Base-by-base conservation (phyloP, 2,329 filamentous ascomycete species). In the Grosmannia clavigera region DNA sequence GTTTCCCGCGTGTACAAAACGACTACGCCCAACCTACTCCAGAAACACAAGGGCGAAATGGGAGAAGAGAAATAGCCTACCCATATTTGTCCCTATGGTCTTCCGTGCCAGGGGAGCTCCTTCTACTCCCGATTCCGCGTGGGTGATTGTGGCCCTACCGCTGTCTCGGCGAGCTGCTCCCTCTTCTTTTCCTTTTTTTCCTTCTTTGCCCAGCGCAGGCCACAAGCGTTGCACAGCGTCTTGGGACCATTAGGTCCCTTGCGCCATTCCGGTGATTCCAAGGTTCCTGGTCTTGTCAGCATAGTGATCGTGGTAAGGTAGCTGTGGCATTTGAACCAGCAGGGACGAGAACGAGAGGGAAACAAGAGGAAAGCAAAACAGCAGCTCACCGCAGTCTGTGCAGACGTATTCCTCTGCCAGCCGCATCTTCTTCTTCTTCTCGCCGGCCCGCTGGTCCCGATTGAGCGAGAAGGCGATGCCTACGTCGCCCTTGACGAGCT, bases 251-350 rank as follows among this genome's bases (percentile, higher is more conserved):
- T 90, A 0, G 92, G 92, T 0, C 92, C 92, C 72, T 96, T 96
- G 63, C 92, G 81, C 92, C 92, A 97, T 76, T 97, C 92, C 0
- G 92, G 92, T 19, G 90, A 95, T 69, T 96, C 92, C 50, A 95
- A 79, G 0, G 90, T 96, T 40, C 82, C 83, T 86, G 63, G 19
- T 19, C n/a, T 61, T 27, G 16, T 46, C 11, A 52, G 22, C 59
- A 14, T 50, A 11, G 46, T 62, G 62, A 25, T 22, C 11, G 25
- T 11, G 46, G n/a, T 12, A 25, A 50, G 46, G n/a, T 2, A 38
- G 10, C 5, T 5, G 5, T 35, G 33, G 33, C 33, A 11, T 35
- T 9, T 10, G 33, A 35, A 35, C 33, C 33, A 35, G 33, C 33
- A 35, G 29, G 29, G 33, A 35, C 19, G 11, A 27, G 40, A 33